A percentile compares a stretch with the other conserved stretches of the same genome.
These are phyloP conservation scores for Physaria fendleri DNA, from an alignment of 345 rosid species.

Conservation along the genomic window DNA sequence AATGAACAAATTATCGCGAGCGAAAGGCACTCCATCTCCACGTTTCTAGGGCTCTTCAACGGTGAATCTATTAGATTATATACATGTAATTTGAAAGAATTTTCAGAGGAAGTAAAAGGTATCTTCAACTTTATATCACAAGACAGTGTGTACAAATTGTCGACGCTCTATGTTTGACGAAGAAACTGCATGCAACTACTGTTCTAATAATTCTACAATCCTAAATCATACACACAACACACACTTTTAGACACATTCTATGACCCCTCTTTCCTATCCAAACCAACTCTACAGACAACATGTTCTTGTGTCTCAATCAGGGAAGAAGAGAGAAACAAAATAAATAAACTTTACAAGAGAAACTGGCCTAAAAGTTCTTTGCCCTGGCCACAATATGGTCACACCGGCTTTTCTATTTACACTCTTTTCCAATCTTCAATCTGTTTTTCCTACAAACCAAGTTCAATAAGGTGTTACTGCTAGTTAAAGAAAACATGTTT, in stretches of 20 bases:
- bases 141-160: conserved; percentile 16
- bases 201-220: conserved; percentile 16
- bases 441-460: conserved; percentile 12
- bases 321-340: neutral
- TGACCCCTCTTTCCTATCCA: conserved; percentile 15
- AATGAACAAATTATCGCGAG: too few relatives aligned
- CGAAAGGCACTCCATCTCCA: too few relatives aligned
- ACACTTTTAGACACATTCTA: neutral
- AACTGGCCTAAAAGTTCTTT: conserved; percentile 13
- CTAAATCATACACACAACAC: conserved; percentile 17
- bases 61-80: too few relatives aligned
- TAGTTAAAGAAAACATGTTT: neutral
- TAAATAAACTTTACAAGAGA: conserved; percentile 18
- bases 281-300: conserved; percentile 16
- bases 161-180: neutral
- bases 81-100: too few relatives aligned
- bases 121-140: conserved; percentile 23
- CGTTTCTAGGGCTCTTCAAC: too few relatives aligned
- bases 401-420: conserved; percentile 19
- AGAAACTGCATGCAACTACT: conserved; percentile 15
- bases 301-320: conserved; percentile 8
- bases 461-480: neutral
- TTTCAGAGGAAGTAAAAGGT: neutral
- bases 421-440: conserved; percentile 25
- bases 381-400: conserved; percentile 14